Evolutionary conservation across 768 basidiomycete species (phyloP), one percentile per base, ranked within the genome.

Genomic region (Tylopilus vinaceipallidus): DNA sequence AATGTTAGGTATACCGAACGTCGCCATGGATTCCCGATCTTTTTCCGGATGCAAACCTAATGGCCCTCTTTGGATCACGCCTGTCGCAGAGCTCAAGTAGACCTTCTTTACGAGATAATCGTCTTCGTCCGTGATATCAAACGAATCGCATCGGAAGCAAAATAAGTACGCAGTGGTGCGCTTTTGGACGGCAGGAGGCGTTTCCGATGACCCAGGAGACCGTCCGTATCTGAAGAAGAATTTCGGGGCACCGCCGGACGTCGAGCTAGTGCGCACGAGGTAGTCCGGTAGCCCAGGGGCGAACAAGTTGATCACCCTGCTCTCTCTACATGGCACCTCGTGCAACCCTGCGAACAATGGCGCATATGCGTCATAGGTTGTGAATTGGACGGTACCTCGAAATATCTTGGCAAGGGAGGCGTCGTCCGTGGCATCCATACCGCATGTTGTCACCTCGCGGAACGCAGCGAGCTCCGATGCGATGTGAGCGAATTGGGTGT

Each of bases 211-310:
- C 10, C 42, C 19, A 34, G 45, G 37, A 22, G 45, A 29, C 8
- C 16, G 19, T 6, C 39, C 44, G 27, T 62, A 54, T 20, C 43
- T 45, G 3, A 44, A 41, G 10, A 59, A 62, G 1, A 13, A 5
- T 14, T 62, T 56, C 14, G 49, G 12, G 16, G 20, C 4, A 6
- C 55, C 43, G 34, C 60, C 49, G 6, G 60, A 61, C 19, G 60
- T 61, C 4, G 53, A 53, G 3, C 50, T 53, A 20, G 60, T 58
- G 23, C 16, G n/a, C 4, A 16, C 38, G 3, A 61, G 45, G n/a
- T 22, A 59, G 29, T 58, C 53, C 14, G 60, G 60, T 1, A 61
- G 13, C 19, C 60, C 60, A 2, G 57, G 57, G 0, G 61, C 41
- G 22, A 59, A 45, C 6, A 59, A 26, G n/a, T 62, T 17, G 14